Evolutionary conservation across 768 basidiomycete species (phyloP).

Genomic region (Royoungia palumana): DNA sequence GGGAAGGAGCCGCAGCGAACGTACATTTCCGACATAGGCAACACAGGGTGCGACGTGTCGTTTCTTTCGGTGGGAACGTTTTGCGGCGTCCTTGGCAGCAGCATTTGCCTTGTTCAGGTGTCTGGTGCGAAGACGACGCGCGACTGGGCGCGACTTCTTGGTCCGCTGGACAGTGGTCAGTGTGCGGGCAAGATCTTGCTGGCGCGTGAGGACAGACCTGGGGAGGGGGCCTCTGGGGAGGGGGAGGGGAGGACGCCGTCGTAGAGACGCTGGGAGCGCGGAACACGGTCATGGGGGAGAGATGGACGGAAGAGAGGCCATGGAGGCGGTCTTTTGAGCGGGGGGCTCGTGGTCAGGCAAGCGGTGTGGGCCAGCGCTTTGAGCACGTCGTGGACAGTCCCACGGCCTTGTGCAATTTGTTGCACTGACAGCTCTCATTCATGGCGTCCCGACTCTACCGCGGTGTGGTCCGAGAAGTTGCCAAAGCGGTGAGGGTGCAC

Average conservation of each 20-base stretch:
- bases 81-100: constrained; percentile 17
- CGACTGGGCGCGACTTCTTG: constrained; percentile 7
- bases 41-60: constrained; percentile 23
- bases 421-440: not conserved
- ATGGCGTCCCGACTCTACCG: constrained; percentile 24
- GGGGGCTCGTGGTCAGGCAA: not conserved
- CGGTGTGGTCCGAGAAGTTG: constrained; percentile 28
- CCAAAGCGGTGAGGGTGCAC: constrained; percentile 23
- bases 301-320: not conserved
- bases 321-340: constrained; percentile 17
- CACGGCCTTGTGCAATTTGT: constrained; percentile 13
- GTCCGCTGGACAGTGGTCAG: not conserved
- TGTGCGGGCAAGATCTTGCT: not conserved
- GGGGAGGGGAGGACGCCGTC: not conserved
- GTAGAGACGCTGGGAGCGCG: constrained; percentile 20
- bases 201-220: constrained; percentile 8
- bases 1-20: constrained; percentile 19
- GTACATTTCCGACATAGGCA: constrained; percentile 63
- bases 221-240: not conserved
- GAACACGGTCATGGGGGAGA: constrained; percentile 4
- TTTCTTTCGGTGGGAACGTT: constrained; percentile 11
- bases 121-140: constrained; percentile 11
- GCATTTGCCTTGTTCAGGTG: constrained; percentile 14
- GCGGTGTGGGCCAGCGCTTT: constrained; percentile 9
- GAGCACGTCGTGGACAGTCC: constrained; percentile 17